These are phyloP conservation scores for Leptographium procerum DNA, from an alignment of 2,329 filamentous ascomycete species.

Conservation along the genomic window DNA sequence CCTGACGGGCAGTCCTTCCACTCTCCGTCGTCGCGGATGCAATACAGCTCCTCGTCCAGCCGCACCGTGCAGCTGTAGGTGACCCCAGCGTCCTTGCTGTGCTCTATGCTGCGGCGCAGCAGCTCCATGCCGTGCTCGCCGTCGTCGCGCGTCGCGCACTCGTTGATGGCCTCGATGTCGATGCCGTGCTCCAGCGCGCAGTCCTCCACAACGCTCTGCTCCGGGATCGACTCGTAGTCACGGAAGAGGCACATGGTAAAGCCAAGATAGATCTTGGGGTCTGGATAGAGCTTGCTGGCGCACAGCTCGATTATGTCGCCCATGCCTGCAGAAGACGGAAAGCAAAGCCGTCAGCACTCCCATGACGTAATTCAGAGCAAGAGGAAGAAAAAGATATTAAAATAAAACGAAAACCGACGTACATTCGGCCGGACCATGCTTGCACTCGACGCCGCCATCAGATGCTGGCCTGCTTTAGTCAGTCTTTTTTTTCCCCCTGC, in stretches of 20 bases:
- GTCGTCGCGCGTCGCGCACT: slow-evolving; percentile 68
- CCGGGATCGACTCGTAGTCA: slow-evolving; percentile 67
- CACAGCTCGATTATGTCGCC: slow-evolving; percentile 94
- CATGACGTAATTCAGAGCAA: background rate
- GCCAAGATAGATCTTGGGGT: slow-evolving; percentile 78
- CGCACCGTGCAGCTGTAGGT: slow-evolving; percentile 69
- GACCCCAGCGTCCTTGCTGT: slow-evolving; percentile 51
- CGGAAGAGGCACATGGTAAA: slow-evolving; percentile 84
- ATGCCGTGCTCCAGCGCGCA: slow-evolving; percentile 88
- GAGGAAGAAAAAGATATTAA: background rate
- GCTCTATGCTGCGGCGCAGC: slow-evolving; percentile 55
- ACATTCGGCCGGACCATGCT: slow-evolving; percentile 79
- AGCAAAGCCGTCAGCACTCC: background rate
- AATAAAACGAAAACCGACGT: slow-evolving; percentile 10
- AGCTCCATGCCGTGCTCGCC: slow-evolving; percentile 58
- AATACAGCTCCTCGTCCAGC: slow-evolving; percentile 69
- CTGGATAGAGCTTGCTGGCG: slow-evolving; percentile 68
- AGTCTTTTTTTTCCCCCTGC: background rate
- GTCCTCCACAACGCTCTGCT: slow-evolving; percentile 65
- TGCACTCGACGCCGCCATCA: slow-evolving; percentile 78
- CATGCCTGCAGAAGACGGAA: slow-evolving; percentile 37
- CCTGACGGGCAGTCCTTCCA: slow-evolving; percentile 73
- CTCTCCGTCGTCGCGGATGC: slow-evolving; percentile 64
- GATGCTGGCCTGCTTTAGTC: slow-evolving; percentile 44
- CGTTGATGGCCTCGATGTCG: slow-evolving; percentile 68